Percentiles rank a stretch among this genome's conserved stretches.
These are phyloP conservation scores for Colletotrichum acutatum DNA, from an alignment of 2,329 filamentous ascomycete species.

Conservation along the genomic window DNA sequence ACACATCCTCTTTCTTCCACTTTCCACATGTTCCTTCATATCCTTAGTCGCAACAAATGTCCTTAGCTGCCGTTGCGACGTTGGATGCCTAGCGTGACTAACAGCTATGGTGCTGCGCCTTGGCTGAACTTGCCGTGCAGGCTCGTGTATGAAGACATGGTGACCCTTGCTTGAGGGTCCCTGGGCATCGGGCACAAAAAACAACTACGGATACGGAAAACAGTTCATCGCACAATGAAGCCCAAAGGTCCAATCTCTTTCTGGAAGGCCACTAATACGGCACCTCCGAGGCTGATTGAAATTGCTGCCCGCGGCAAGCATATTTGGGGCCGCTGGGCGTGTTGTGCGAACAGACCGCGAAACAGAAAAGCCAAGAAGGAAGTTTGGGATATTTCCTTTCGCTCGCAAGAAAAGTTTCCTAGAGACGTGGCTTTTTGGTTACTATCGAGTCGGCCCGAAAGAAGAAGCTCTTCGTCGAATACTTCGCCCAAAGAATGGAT, in stretches of 20 bases:
- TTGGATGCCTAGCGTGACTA: background rate
- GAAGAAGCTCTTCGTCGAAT: background rate
- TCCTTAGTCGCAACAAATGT: background rate
- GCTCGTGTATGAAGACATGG: slow-evolving; percentile 45
- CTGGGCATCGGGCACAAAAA: slow-evolving; percentile 47
- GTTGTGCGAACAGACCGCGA: background rate
- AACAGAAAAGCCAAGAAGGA: background rate
- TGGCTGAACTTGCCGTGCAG: slow-evolving; percentile 49
- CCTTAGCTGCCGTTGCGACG: background rate
- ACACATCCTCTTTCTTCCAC: background rate
- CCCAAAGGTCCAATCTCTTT: slow-evolving; percentile 43
- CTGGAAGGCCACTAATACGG: slow-evolving; percentile 51
- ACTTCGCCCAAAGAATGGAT: background rate
- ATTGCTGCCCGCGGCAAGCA: background rate
- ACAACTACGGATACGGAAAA: background rate
- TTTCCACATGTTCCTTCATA: background rate
- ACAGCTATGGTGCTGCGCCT: slow-evolving; percentile 42
- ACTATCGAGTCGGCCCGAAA: background rate
- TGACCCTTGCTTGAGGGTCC: slow-evolving; percentile 47
- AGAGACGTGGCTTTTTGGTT: background rate
- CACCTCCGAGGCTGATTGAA: slow-evolving; percentile 48
- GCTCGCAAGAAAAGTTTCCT: background rate
- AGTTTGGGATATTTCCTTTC: background rate
- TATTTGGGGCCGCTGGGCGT: no score
- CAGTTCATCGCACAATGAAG: slow-evolving; percentile 32